phyloP scores from a whole-genome alignment of 1,139 yeast genomes.

The Suhomyces bribrorum region DNA sequence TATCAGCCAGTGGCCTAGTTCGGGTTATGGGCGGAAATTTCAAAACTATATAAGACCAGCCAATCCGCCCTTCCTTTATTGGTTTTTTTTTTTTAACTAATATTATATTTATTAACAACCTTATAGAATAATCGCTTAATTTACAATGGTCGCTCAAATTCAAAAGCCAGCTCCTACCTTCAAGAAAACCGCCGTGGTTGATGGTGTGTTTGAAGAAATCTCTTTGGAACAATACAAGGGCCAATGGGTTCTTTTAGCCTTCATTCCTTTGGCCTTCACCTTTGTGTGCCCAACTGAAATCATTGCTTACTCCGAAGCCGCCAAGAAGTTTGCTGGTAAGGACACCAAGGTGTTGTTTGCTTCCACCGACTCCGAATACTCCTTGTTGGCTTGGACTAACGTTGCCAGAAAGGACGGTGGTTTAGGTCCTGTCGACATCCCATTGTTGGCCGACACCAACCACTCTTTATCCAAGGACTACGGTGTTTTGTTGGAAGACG shows the following conservation, averaged over 20 bases:
- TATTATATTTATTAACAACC: neutral
- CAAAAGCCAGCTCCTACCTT: slow-evolving; percentile 96
- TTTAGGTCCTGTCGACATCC: slow-evolving; percentile 90
- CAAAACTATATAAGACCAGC: slow-evolving; percentile 7
- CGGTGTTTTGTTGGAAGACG: slow-evolving; percentile 96
- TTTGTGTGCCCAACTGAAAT: slow-evolving; percentile 99
- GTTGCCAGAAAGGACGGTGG: slow-evolving; percentile 97
- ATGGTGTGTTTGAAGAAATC: slow-evolving; percentile 93
- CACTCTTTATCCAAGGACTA: slow-evolving; percentile 91
- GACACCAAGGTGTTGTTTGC: slow-evolving; percentile 91
- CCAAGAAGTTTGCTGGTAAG: slow-evolving; percentile 82
- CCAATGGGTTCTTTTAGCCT: slow-evolving; percentile 95
- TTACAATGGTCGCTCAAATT: slow-evolving; percentile 78
- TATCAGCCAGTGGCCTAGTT: slow-evolving; percentile 6
- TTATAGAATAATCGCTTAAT: slow-evolving; percentile 1
- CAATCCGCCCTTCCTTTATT: neutral
- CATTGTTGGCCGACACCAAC: slow-evolving; percentile 95
- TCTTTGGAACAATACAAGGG: slow-evolving; percentile 95
- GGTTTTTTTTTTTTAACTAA: too few relatives aligned
- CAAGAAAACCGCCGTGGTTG: slow-evolving; percentile 94
- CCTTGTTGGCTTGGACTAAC: slow-evolving; percentile 97
- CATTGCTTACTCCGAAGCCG: slow-evolving; percentile 96
- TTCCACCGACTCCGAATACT: slow-evolving; percentile 97
- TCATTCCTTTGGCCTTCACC: slow-evolving; percentile 98
- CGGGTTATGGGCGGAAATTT: slow-evolving; percentile 1